These are phyloP conservation scores for Alternaria postmessia DNA, from an alignment of 2,329 filamentous ascomycete species.

Conservation along the genomic window DNA sequence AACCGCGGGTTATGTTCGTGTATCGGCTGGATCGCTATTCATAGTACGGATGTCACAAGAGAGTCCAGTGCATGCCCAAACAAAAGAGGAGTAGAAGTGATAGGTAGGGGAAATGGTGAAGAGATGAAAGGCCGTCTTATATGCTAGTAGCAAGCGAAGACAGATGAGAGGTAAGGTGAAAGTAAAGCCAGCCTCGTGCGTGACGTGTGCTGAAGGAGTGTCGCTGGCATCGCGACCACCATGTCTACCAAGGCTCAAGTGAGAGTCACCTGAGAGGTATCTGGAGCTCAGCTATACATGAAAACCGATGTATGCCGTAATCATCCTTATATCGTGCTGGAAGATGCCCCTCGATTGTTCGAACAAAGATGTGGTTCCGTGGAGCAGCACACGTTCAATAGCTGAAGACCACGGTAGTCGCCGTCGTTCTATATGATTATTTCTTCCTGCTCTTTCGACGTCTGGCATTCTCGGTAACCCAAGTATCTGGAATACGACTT, in stretches of 20 bases:
- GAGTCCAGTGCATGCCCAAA: neutral
- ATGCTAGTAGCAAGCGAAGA: neutral
- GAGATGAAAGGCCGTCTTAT: neutral
- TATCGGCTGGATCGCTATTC: neutral
- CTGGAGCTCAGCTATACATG: neutral
- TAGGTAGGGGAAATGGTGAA: neutral
- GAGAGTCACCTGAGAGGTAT: neutral
- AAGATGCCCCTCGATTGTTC: too few relatives aligned
- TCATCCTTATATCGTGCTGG: neutral
- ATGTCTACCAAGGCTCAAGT: neutral
- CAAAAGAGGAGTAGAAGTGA: neutral
- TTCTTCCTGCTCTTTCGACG: neutral
- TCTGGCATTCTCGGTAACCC: neutral
- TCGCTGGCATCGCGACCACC: neutral
- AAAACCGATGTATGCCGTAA: neutral
- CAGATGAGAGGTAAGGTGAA: neutral
- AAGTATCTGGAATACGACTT: neutral
- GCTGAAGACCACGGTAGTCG: neutral
- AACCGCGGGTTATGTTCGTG: neutral
- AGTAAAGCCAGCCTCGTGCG: neutral
- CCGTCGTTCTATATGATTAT: rapidly evolving
- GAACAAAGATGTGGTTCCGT: neutral
- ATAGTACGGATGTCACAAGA: neutral
- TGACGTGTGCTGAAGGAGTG: neutral
- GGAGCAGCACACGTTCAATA: neutral